phyloP scores from a whole-genome alignment of 495 filamentous ascomycete genomes.

The Penicillium daleae region DNA sequence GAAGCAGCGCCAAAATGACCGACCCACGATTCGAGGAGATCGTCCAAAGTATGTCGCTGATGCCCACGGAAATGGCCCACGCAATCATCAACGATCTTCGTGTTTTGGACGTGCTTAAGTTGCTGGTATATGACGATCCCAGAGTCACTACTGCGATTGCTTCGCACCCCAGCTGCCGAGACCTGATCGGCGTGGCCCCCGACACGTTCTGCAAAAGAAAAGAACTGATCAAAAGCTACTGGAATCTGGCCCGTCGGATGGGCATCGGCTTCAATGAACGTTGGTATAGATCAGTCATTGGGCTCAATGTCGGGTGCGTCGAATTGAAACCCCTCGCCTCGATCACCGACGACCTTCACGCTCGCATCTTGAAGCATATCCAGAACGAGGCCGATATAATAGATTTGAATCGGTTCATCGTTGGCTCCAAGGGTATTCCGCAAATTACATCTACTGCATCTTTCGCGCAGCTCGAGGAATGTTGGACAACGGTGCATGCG shows the following conservation, averaged over 20 bases:
- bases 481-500: conserved; percentile 10
- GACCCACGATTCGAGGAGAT: conserved; percentile 5
- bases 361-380: neutral
- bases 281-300: neutral
- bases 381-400: neutral
- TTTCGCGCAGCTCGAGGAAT: conserved; percentile 15
- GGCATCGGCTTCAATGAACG: neutral
- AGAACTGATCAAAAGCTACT: neutral
- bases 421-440: neutral
- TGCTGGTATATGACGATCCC: conserved; percentile 13
- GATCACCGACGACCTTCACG: neutral
- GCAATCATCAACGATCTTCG: conserved; percentile 27
- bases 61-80: conserved; percentile 22
- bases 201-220: conserved; percentile 7
- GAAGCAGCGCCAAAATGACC: neutral
- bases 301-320: neutral
- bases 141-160: conserved; percentile 6
- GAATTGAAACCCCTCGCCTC: neutral
- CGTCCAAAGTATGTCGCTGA: conserved; percentile 1
- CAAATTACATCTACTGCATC: neutral
- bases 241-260: neutral
- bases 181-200: conserved; percentile 2
- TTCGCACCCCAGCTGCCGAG: conserved; percentile 15
- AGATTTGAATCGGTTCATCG: neutral
- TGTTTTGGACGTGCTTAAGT: conserved; percentile 25